phyloP scores from a whole-genome alignment of 169 alveolate genomes.

The Plasmodium coatneyi region DNA sequence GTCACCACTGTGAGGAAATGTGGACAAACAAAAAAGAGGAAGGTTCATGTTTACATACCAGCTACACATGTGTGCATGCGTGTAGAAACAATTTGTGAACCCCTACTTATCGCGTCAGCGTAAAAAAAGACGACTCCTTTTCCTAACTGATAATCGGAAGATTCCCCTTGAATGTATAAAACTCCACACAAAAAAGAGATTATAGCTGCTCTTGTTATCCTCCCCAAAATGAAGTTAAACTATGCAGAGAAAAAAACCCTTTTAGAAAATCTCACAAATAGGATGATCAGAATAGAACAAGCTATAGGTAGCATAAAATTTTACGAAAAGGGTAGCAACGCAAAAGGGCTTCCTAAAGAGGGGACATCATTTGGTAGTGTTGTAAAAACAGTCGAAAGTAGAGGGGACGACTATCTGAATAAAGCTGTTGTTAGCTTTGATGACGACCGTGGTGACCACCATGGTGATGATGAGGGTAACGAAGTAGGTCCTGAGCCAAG shows the following conservation, averaged over 20 bases:
- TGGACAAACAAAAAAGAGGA: background rate
- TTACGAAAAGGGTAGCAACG: conserved; percentile 1
- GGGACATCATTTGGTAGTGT: background rate
- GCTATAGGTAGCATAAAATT: conserved; percentile 55
- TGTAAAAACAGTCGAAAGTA: background rate
- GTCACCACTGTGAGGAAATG: background rate
- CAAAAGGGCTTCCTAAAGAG: background rate
- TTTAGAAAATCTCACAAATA: conserved; percentile 27
- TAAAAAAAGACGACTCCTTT: background rate
- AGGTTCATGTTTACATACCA: background rate
- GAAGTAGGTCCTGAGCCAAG: background rate
- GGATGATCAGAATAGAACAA: conserved; percentile 49
- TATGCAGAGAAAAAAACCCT: conserved; percentile 16
- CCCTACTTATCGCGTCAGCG: background rate
- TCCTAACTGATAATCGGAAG: background rate
- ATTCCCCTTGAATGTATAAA: background rate
- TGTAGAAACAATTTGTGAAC: background rate
- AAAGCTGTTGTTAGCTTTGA: background rate
- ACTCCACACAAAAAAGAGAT: background rate
- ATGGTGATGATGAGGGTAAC: background rate
- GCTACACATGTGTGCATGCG: background rate
- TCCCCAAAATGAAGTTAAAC: conserved; percentile 15
- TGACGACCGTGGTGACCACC: background rate
- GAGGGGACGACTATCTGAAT: background rate
- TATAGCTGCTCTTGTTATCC: background rate